Base-by-base conservation (phyloP, 2,329 filamentous ascomycete species). In the Lizonia empirigonia region DNA sequence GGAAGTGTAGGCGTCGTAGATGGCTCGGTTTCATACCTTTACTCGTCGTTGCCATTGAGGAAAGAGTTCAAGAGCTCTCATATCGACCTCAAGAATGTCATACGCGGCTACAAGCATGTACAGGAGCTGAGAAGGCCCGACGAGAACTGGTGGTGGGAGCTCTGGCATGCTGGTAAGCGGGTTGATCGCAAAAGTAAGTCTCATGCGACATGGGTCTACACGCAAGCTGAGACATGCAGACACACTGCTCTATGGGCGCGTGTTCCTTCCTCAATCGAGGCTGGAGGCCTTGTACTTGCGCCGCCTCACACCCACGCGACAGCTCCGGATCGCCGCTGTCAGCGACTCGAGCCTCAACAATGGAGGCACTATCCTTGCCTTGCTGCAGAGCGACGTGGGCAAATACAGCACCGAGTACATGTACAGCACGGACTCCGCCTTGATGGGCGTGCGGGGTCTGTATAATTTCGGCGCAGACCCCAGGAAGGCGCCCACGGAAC, bases 1-100 rank as follows among this genome's bases (percentile, higher is more conserved):
- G 91, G 91, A 54, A 95, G 88, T 33, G 83, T 95, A 13, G 94
- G 93, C 53, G 82, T 96, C 27, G 92, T 99, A 42, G 93, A 97
- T 76, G 94, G 94, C 71, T 96, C 91, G n/a, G 84, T 99, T 50
- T 96, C 92, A 12, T 99, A 97, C 76, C 84, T 99, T 45, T 97
- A 96, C 78, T 95, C 91, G 39, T 96, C 91, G 2, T 81, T 94
- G 7, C 86, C 91, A 10, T 82, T 97, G 49, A 77, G 80, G 30
- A 80, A 86, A 16, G 76, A 77, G 58, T 91, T 80, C 73, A 83
- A 85, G 73, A 96, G 90, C 63, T 85, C 87, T 38, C 78, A 83
- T 18, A 87, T 97, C 29, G 85, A 91, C 12, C 78, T 99, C 8
- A 87, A 87, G 24, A 82, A 87, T 60, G 82, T 97, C 18, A 84